Percentiles rank a stretch among this genome's conserved stretches.
Evolutionary conservation across 345 rosid species (phyloP).

Genomic region (Eutrema japonicum): DNA sequence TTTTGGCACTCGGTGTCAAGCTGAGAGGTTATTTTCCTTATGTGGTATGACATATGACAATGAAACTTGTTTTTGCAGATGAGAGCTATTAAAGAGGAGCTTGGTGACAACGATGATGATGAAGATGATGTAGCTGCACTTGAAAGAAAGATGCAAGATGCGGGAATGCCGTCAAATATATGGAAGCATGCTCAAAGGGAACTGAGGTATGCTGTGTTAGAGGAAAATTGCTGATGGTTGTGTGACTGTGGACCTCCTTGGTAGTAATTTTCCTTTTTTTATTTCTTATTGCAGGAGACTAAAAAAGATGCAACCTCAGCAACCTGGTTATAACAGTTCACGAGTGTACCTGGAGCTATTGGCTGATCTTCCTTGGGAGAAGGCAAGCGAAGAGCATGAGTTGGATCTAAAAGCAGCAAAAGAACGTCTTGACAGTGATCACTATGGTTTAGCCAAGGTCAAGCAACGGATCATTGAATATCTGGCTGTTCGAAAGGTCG

Average conservation of each 20-base stretch:
- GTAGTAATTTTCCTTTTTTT: constrained; percentile 12
- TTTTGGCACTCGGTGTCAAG: constrained; percentile 24
- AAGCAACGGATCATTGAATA: constrained; percentile 98
- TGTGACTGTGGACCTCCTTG: constrained; percentile 19
- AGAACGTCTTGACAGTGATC: constrained; percentile 94
- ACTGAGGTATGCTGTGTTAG: constrained; percentile 60
- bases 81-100: constrained; percentile 99
- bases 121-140: constrained; percentile 96
- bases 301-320: constrained; percentile 99
- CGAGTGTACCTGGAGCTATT: constrained; percentile 93
- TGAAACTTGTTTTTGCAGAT: constrained; percentile 57
- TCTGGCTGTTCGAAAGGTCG: constrained; percentile 99
- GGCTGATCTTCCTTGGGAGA: constrained; percentile 98
- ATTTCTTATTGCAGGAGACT: constrained; percentile 70
- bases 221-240: constrained; percentile 15
- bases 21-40: constrained; percentile 14
- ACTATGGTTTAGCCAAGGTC: constrained; percentile 86
- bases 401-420: constrained; percentile 86
- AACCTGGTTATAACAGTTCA: constrained; percentile 98
- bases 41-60: constrained; percentile 20
- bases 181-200: constrained; percentile 99
- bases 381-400: constrained; percentile 82
- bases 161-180: constrained; percentile 91
- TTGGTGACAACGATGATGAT: constrained; percentile 97
- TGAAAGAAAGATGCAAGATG: constrained; percentile 96